Evolutionary conservation across 352 stramenopile genomes (phyloP).

Genomic region (Phytopythium aichiense): DNA sequence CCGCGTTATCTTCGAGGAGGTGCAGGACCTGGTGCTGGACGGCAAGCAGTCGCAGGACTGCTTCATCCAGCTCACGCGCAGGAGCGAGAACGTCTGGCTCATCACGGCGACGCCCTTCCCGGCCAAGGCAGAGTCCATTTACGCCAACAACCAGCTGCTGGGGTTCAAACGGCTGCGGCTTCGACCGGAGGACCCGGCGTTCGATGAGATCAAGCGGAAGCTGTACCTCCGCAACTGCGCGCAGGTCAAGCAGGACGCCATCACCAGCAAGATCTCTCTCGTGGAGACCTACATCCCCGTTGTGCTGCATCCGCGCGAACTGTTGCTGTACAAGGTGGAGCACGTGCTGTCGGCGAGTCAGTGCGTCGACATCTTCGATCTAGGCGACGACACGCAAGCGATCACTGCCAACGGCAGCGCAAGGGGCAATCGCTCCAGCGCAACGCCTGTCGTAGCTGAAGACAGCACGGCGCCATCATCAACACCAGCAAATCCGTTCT

Average conservation of each 20-base stretch:
- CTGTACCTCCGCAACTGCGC: conserved; percentile 84
- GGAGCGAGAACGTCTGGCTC: conserved; percentile 78
- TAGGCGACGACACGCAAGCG: conserved; percentile 36
- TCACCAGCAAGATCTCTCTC: conserved; percentile 73
- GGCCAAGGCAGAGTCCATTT: conserved; percentile 72
- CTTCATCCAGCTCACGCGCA: conserved; percentile 78
- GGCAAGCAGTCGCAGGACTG: conserved; percentile 74
- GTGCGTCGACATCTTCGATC: conserved; percentile 29
- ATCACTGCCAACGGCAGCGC: conserved; percentile 20
- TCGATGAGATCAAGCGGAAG: conserved; percentile 87
- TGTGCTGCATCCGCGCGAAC: conserved; percentile 59
- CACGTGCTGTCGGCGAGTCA: conserved; percentile 38
- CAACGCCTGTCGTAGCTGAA: conserved; percentile 5
- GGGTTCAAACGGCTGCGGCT: conserved; percentile 77
- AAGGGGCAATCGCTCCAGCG: neutral
- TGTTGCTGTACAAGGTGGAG: conserved; percentile 72
- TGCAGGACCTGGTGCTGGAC: conserved; percentile 78
- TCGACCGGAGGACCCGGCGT: conserved; percentile 60
- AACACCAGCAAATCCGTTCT: conserved; percentile 12
- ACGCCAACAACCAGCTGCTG: conserved; percentile 86
- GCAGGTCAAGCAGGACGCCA: conserved; percentile 76
- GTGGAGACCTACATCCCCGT: conserved; percentile 73
- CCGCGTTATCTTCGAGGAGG: conserved; percentile 84
- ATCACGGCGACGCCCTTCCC: conserved; percentile 85
- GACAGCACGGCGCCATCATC: neutral